Percentiles rank a stretch among this genome's conserved stretches.
Evolutionary conservation across 1,284 basidiomycete genomes (phyloP).

Genomic region (Pseudozyma thailandica): DNA sequence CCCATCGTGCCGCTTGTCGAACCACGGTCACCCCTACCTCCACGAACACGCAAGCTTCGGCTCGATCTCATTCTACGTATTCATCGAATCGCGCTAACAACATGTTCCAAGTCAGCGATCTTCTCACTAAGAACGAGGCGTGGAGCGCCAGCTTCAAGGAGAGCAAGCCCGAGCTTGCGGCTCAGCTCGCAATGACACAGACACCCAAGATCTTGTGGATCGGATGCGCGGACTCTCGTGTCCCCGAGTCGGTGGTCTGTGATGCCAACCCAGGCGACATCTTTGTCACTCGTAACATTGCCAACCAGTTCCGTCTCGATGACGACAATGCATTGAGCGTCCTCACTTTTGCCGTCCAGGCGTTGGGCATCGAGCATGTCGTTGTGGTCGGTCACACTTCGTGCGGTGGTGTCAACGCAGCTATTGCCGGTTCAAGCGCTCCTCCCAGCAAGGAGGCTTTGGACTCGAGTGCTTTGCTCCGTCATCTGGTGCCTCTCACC

Average conservation of each 20-base stretch:
- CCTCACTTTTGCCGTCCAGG: conserved; percentile 81
- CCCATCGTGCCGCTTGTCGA: conserved; percentile 10
- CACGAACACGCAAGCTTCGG: conserved; percentile 2
- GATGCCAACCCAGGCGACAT: conserved; percentile 64
- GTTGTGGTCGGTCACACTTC: conserved; percentile 72
- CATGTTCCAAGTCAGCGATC: conserved; percentile 35
- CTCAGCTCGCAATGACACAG: conserved; percentile 75
- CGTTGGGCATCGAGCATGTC: conserved; percentile 84
- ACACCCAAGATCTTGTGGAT: conserved; percentile 81
- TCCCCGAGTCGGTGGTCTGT: conserved; percentile 71
- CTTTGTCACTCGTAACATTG: conserved; percentile 68
- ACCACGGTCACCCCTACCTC: background rate
- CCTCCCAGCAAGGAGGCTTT: conserved; percentile 34
- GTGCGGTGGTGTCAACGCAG: conserved; percentile 69
- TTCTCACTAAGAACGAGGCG: conserved; percentile 49
- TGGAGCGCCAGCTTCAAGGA: conserved; percentile 47
- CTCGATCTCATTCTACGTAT: conserved; percentile 25
- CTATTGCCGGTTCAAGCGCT: conserved; percentile 55
- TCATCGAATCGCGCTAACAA: conserved; percentile 11
- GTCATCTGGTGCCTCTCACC: conserved; percentile 62
- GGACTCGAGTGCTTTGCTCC: conserved; percentile 46
- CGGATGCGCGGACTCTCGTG: conserved; percentile 69
- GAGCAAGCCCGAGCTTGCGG: conserved; percentile 75
- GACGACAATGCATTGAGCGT: conserved; percentile 84
- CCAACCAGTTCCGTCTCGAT: conserved; percentile 75